Base-by-base conservation (phyloP, 495 filamentous ascomycete species). In the Talaromyces trachyspermus region DNA sequence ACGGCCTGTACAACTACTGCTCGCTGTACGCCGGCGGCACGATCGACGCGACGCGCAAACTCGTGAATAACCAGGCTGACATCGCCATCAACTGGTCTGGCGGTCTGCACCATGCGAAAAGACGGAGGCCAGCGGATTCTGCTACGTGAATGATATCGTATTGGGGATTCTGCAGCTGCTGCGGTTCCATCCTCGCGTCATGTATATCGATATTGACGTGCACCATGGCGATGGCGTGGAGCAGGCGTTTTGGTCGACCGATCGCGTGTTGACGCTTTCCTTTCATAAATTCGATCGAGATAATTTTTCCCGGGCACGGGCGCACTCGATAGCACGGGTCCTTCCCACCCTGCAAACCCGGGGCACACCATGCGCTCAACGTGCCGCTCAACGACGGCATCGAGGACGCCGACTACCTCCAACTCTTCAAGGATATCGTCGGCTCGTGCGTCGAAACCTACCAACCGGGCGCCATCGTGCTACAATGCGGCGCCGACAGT, bases 11-110 rank as follows among this genome's bases (percentile, higher is more conserved):
- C 65, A 82, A 90, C 54, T 98, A 95, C 69, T 94, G 90, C 62
- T 88, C 88, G 25, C 82, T 97, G 57, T 97, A 95, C 57, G 81
- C 86, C 5, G 94, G 94, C 27, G 88, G 83, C 32, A 90, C 86
- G 9, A 74, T 98, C 43, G 88, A 95, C 62, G 92, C 92, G 9
- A 91, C 92, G 22, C 84, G 88, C 49, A 92, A 91, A 62, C 78
- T 98, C 27, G 85, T 83, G 55, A 83, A 85, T 57, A 72, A 83
- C 27, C 86, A 96, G 65, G 85, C 88, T 19, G 83, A 95, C 58
- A 97, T 98, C 55, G 92, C 92, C 9, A 90, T 97, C 70, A 95
- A 95, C 64, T 98, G 92, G 92, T 91, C 89, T n/a, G 92, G 92
- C 15, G 92, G 92, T 3, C 72, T 98, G n/a, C 92, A 98, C 60